Base-by-base conservation (phyloP, 179 eudicot species). In the Nepenthes alata region DNA sequence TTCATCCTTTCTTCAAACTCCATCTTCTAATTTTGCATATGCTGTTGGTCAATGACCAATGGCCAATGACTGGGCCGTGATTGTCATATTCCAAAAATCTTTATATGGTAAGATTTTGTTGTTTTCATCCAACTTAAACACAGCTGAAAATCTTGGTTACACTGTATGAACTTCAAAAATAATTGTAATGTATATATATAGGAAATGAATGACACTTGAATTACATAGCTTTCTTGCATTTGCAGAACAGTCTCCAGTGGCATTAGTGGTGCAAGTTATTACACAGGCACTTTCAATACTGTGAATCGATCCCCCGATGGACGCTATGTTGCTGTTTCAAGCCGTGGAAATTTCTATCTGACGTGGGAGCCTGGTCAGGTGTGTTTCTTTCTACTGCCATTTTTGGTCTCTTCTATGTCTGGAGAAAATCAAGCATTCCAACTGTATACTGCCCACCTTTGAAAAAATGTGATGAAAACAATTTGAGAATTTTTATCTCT, bases 351-450 rank as follows among this genome's bases (percentile, higher is more conserved):
- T 78, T 93, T 93, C 72, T 93, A 75, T 69, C 65, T 93, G 66
- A 93, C 98, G 41, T 93, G 98, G 98, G 93, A 86, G 80, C 98
- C 98, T 61, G 98, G 98, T 45, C 96, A 93, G 93, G 98, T 93
- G 62, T 72, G 65, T 47, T 44, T 69, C 58, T 53, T 35, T 65
- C 58, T 50, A n/a, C 25, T 37, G 2, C 35, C 37, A 36, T 51
- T 39, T 11, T 12, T 47, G 47, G 53, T 14, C 53, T 10, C n/a
- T 44, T 14, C n/a, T 3, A 49, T 9, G 55, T 13, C 34, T 5
- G 5, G 55, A n/a, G 55, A n/a, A 15, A 14, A 4, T 52, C 25
- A 25, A 25, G 25, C 25, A 25, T 25, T 25, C 25, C 25, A 25
- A 52, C 14, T 14, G 6, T 52, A 45, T 15, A 2, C 13, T 15